Base-by-base conservation (phyloP, 2,329 filamentous ascomycete species). In the Xylariaceae sp. region DNA sequence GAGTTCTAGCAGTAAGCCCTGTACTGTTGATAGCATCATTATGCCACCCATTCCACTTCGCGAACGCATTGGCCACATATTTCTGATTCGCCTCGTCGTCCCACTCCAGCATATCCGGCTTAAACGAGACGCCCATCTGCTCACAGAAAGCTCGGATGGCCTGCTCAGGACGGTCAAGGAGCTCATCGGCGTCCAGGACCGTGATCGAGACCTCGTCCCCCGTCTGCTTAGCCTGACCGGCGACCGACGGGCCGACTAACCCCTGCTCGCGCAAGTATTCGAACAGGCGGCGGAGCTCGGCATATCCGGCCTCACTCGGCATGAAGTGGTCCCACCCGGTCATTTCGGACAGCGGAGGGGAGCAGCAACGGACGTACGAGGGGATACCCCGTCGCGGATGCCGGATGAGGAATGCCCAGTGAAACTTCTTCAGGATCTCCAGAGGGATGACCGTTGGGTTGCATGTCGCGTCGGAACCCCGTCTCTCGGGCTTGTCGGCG, bases 11-110 rank as follows among this genome's bases (percentile, higher is more conserved):
- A 68, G 86, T 86, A 65, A 99, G 75, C 58, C 84, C 85, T 39
- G 80, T 86, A 68, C 89, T 95, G 62, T 88, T 78, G 64, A 97
- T 89, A 11, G 91, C 94, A 76, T 97, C 94, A 63, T 97, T 88
- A 71, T 97, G 94, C 75, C 95, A 97, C 8, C 94, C 94, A 63
- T 85, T 88, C 94, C 94, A 97, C 76, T 99, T 97, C 74, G 91
- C 90, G 73, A 97, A 97, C 19, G 85, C 85, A 60, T 83, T 79
- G 62, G 80, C 78, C 2, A 91, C 92, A 58, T 81, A 76, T 50
- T 73, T 64, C 63, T 90, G 84, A 64, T 87, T 85, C 60, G 88
- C 86, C 50, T 86, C 84, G 31, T 86, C 84, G 59, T 88, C 82
- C 94, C 94, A 97, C 55, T 80, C 78, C 59, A 99, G 77, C 91